Evolutionary conservation across 768 basidiomycete genomes (phyloP).

Genomic region (Mycena olivaceomarginata): DNA sequence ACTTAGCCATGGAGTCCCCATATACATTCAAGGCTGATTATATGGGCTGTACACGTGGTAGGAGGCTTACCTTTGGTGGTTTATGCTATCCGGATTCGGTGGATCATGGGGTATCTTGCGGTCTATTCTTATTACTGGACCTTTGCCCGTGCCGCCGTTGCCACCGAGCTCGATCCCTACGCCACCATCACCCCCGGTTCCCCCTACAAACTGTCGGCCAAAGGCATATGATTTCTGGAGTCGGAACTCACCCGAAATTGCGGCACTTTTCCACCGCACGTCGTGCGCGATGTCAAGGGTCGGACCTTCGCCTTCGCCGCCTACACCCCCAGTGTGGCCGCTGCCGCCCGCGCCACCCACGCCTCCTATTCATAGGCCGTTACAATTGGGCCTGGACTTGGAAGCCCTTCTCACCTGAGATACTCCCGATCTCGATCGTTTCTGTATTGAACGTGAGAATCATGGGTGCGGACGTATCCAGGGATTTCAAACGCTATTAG

Average conservation of each 20-base stretch:
- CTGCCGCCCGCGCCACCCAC: neutral
- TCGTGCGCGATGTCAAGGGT: neutral
- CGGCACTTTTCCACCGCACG: neutral
- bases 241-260: neutral
- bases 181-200: neutral
- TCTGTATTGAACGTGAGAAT: constrained; percentile 7
- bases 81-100: neutral
- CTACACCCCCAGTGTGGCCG: neutral
- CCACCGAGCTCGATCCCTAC: constrained; percentile 2
- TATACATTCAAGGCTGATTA: too few species aligned
- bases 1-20: too few species aligned
- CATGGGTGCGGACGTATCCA: neutral
- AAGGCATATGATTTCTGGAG: neutral
- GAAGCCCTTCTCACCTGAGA: neutral
- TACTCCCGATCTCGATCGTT: neutral
- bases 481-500: neutral
- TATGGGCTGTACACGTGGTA: too few species aligned
- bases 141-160: neutral
- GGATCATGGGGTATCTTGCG: neutral
- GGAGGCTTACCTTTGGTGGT: neutral
- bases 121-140: neutral
- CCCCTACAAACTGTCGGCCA: neutral
- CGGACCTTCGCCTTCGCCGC: neutral
- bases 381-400: neutral
- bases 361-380: neutral